These are phyloP conservation scores for Sugiyamaella paludigena DNA, from an alignment of 1,139 yeast species.

Conservation along the genomic window DNA sequence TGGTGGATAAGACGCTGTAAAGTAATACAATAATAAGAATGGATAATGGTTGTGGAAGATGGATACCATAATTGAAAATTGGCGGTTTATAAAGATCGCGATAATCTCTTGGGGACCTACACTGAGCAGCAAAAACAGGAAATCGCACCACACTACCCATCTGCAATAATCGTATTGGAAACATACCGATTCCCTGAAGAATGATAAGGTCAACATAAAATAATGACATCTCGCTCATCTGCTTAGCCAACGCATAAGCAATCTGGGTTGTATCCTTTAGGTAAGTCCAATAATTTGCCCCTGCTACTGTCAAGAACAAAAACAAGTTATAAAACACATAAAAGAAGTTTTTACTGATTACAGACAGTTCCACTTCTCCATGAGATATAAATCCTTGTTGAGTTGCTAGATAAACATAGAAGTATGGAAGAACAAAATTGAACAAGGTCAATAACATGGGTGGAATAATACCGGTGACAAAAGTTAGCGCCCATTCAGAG, in stretches of 20 bases:
- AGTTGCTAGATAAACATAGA: slow-evolving; percentile 65
- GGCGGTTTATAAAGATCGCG: slow-evolving; percentile 74
- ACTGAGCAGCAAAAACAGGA: slow-evolving; percentile 56
- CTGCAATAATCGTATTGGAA: slow-evolving; percentile 69
- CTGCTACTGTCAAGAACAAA: slow-evolving; percentile 74
- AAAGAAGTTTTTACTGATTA: slow-evolving; percentile 77
- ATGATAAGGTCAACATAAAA: slow-evolving; percentile 81
- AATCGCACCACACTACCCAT: slow-evolving; percentile 64
- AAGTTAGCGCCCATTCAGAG: slow-evolving; percentile 56
- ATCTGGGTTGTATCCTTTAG: slow-evolving; percentile 75
- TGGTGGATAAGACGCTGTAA: slow-evolving; percentile 71
- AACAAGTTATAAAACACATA: slow-evolving; percentile 83
- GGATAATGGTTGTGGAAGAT: slow-evolving; percentile 75
- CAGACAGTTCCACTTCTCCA: slow-evolving; percentile 77
- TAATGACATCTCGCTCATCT: slow-evolving; percentile 64
- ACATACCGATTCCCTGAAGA: slow-evolving; percentile 81
- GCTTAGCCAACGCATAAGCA: slow-evolving; percentile 73
- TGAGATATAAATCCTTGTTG: slow-evolving; percentile 75
- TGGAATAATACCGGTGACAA: slow-evolving; percentile 77
- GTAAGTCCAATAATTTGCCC: slow-evolving; percentile 61
- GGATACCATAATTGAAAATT: slow-evolving; percentile 74
- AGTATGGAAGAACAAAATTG: slow-evolving; percentile 70
- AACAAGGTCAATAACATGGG: slow-evolving; percentile 72
- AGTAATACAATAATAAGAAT: slow-evolving; percentile 71
- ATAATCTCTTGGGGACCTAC: slow-evolving; percentile 66